Evolutionary conservation across 345 rosid species (phyloP).

Genomic region (Psidium friedrichsthalianum): DNA sequence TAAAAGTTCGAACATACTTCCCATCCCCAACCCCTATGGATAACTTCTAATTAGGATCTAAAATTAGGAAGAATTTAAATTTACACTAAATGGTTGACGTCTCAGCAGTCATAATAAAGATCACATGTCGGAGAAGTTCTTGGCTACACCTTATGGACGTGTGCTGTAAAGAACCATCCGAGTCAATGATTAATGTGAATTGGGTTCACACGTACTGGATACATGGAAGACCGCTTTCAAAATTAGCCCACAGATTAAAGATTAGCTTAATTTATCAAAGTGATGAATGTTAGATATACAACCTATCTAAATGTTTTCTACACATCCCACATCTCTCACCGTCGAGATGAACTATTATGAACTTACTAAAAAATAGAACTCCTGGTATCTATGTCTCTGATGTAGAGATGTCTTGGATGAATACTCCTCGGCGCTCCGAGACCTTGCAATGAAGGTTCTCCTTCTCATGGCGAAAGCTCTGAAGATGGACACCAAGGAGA

Average conservation of each 20-base stretch:
- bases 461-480: neutral
- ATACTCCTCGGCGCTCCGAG: neutral
- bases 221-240: neutral
- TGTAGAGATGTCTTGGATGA: neutral
- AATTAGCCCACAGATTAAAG: neutral
- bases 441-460: conserved; percentile 7
- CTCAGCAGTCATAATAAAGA: neutral
- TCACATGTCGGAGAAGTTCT: neutral
- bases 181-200: neutral
- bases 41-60: neutral
- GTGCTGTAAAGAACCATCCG: neutral
- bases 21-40: neutral
- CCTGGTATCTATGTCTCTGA: neutral
- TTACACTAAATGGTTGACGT: neutral
- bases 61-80: neutral
- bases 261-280: neutral
- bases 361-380: neutral
- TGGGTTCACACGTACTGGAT: neutral
- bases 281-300: neutral
- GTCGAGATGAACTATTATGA: neutral
- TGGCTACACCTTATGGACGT: neutral
- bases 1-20: too few species aligned
- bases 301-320: neutral
- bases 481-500: neutral
- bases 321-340: neutral